Base-by-base conservation (phyloP, 371 early-diverging fungal species). In the Furculomyces boomerangus region DNA sequence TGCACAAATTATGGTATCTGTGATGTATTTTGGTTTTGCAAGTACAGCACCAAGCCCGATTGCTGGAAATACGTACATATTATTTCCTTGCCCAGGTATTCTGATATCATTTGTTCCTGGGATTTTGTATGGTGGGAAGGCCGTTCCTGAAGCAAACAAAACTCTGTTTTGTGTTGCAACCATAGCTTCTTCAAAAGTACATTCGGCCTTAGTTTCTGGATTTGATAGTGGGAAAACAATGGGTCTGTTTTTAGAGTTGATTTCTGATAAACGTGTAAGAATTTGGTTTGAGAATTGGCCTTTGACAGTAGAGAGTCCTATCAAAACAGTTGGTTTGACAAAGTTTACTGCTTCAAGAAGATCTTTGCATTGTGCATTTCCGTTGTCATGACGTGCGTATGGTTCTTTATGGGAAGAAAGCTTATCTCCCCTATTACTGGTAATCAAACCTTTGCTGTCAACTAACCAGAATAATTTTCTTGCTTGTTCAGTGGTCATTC, bases 191-290 rank as follows among this genome's bases (percentile, higher is more conserved):
- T 81, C 89, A 64, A 84, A 93, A 7, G 86, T 84, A 70, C 92
- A 93, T 69, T 93, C 93, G 48, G 91, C 88, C 65, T 87, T 80
- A 53, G 74, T 78, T 53, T 71, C 66, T 13, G 93, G 93, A 62
- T 93, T 93, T 16, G 91, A 90, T 53, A 93, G 77, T 3, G 93
- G 93, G 74, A 93, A 90, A 41, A 93, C 76, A 59, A 91, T 88
- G 7, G 93, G 93, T 18, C 76, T 75, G 25, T 49, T 51, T 28
- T 71, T 70, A 31, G 80, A 55, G 66, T 90, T 91, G 51, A 82
- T 56, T 40, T 72, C 62, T 50, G 74, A 78, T 82, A 91, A 86
- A 27, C 75, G 73, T 26, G 60, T 49, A 51, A 90, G 64, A 2
- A 81, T 73, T 2, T 75, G 59, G 53, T 71, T 69, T 44, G 65